Conservation (phyloP, 108 stramenopile species). For the Cyclotella distinguenda region DNA sequence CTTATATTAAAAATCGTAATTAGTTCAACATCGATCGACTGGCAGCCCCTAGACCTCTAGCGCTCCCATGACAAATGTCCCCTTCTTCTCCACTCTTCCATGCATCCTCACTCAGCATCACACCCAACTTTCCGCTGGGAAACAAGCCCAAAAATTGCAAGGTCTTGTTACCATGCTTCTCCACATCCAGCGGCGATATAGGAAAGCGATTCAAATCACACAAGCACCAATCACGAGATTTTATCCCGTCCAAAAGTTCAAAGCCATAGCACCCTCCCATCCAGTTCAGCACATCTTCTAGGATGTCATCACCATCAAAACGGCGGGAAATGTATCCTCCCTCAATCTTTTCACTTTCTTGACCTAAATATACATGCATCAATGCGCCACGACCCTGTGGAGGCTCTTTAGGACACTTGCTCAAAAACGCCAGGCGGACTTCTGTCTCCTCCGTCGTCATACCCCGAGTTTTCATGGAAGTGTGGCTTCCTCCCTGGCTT, state of each 20-base stretch:
- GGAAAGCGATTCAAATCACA: constrained; percentile 71
- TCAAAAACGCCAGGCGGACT: constrained; percentile 44
- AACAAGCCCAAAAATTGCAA: constrained; percentile 80
- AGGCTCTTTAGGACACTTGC: constrained; percentile 70
- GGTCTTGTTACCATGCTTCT: constrained; percentile 49
- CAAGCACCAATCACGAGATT: constrained; percentile 68
- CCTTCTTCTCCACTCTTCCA: constrained; percentile 38
- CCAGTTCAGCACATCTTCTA: constrained; percentile 81
- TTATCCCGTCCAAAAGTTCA: constrained; percentile 55
- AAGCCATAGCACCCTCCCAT: constrained; percentile 67
- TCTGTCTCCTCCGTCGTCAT: constrained; percentile 31
- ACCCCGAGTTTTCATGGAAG: constrained; percentile 1
- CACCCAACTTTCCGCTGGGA: constrained; percentile 75
- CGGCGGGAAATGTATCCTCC: constrained; percentile 45
- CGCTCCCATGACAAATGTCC: constrained; percentile 11
- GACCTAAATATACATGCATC: constrained; percentile 44
- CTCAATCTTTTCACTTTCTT: constrained; percentile 44
- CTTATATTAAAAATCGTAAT: background rate
- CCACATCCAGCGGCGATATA: constrained; percentile 49
- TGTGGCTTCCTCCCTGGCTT: constrained; percentile 16
- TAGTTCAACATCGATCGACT: constrained; percentile 42
- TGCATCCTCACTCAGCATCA: constrained; percentile 53
- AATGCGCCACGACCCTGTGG: constrained; percentile 55
- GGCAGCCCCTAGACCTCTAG: constrained; percentile 58
- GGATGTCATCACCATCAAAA: constrained; percentile 84